Percentiles rank a stretch among this genome's conserved stretches.
Evolutionary conservation across 2,329 filamentous ascomycete genomes (phyloP).

Genomic region (Microascus cirrosus): DNA sequence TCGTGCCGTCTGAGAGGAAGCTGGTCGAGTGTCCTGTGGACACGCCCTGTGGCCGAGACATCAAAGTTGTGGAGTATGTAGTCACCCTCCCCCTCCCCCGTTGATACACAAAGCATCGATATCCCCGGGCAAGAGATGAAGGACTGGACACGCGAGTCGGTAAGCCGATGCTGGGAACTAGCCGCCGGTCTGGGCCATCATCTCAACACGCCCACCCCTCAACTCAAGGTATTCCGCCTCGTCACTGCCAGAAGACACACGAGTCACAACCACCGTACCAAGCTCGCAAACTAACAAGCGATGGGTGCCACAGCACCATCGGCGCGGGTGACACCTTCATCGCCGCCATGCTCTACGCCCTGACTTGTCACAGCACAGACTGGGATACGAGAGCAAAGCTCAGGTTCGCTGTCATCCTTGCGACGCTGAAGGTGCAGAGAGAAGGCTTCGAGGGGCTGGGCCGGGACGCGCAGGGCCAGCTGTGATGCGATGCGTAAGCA

Average conservation of each 20-base stretch:
- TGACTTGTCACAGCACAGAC: constrained; percentile 35
- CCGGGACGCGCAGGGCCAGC: background rate
- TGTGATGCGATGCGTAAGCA: background rate
- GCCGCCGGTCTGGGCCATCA: background rate
- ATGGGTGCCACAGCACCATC: constrained; percentile 41
- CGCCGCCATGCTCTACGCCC: constrained; percentile 55
- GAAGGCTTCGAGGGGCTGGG: constrained; percentile 52
- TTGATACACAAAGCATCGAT: background rate
- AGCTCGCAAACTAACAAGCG: background rate
- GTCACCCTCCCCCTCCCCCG: constrained; percentile 5
- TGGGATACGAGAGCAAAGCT: constrained; percentile 40
- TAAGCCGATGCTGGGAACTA: background rate
- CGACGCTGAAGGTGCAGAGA: constrained; percentile 55
- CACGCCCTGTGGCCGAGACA: constrained; percentile 16
- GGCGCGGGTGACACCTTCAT: constrained; percentile 70
- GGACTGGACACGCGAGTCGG: background rate
- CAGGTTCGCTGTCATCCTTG: constrained; percentile 52
- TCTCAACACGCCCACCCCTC: background rate
- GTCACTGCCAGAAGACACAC: background rate
- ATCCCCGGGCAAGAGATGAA: background rate
- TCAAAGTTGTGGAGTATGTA: constrained; percentile 49
- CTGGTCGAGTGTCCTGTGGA: constrained; percentile 28
- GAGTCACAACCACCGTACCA: background rate
- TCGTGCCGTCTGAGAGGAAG: background rate
- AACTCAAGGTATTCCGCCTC: background rate